Evolutionary conservation across 1,284 basidiomycete genomes (phyloP).

Genomic region (Ustilago loliicola): DNA sequence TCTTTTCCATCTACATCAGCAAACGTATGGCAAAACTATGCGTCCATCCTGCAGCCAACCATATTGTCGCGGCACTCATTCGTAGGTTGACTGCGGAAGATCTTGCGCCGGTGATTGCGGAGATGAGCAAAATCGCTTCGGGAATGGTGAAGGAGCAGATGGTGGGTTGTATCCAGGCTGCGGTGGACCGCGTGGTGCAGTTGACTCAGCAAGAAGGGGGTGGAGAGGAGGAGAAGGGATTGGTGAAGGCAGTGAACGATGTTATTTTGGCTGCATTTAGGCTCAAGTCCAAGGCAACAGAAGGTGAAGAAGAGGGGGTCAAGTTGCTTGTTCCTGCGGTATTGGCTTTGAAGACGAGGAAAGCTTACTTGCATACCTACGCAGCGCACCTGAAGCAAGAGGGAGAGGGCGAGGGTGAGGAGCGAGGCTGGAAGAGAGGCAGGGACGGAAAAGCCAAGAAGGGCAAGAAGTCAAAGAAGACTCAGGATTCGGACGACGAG

Average conservation of each 20-base stretch:
- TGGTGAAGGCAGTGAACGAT: constrained; percentile 26
- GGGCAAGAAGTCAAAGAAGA: constrained; percentile 9
- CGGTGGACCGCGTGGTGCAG: constrained; percentile 29
- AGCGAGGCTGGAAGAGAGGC: constrained; percentile 23
- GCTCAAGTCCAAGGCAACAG: constrained; percentile 15
- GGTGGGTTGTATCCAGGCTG: constrained; percentile 38
- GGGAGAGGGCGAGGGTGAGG: constrained; percentile 11
- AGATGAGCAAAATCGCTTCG: constrained; percentile 33
- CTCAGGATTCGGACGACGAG: constrained; percentile 25
- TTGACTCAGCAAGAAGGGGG: neutral
- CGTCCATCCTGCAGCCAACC: constrained; percentile 66
- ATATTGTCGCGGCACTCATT: constrained; percentile 56
- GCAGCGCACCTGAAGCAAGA: constrained; percentile 21
- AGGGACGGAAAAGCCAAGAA: constrained; percentile 36
- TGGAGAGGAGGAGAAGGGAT: constrained; percentile 20
- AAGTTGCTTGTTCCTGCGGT: constrained; percentile 44
- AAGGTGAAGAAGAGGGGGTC: constrained; percentile 11
- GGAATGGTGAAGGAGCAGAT: constrained; percentile 50
- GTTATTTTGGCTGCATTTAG: constrained; percentile 34
- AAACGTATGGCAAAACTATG: constrained; percentile 61
- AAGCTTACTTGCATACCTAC: constrained; percentile 47
- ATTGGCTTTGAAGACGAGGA: constrained; percentile 46
- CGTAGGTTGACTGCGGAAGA: constrained; percentile 25
- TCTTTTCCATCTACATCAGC: constrained; percentile 59
- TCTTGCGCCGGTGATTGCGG: constrained; percentile 7